Conservation (phyloP, 441 rosid genomes). For the Pelargonium citronellum region DNA sequence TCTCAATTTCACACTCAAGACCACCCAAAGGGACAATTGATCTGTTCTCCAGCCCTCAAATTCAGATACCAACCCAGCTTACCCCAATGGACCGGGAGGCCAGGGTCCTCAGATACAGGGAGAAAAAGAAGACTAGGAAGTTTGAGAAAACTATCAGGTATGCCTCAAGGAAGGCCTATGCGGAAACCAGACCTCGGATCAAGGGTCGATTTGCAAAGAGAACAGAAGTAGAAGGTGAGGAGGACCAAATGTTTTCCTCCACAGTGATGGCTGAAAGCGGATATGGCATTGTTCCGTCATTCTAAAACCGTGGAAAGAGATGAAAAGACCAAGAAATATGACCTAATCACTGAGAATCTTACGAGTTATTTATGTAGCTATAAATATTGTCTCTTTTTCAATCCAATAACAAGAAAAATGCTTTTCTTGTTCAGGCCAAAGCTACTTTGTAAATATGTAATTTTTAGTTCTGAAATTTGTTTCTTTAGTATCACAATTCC, state of each 20-base stretch:
- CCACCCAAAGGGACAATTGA: constrained; percentile 55
- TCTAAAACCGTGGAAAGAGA: constrained; percentile 25
- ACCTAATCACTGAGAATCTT: constrained; percentile 13
- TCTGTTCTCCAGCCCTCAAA: constrained; percentile 43
- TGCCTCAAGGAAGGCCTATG: constrained; percentile 94
- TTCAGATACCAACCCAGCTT: constrained; percentile 54
- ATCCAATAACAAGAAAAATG: constrained; percentile 20
- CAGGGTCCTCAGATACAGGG: constrained; percentile 80
- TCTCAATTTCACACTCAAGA: constrained; percentile 42
- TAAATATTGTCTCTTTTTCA: constrained; percentile 23
- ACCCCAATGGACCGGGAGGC: constrained; percentile 80
- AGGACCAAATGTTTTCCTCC: constrained; percentile 55
- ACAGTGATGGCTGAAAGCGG: constrained; percentile 40
- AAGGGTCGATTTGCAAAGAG: constrained; percentile 91
- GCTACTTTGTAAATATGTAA: constrained; percentile 30
- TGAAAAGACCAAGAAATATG: background rate
- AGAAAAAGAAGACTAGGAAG: constrained; percentile 80
- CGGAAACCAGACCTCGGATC: constrained; percentile 84
- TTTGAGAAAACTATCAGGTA: constrained; percentile 93
- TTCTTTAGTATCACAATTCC: background rate
- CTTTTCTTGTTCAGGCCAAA: constrained; percentile 22
- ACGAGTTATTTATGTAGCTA: constrained; percentile 4
- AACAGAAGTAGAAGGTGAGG: constrained; percentile 44
- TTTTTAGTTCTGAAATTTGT: constrained; percentile 19
- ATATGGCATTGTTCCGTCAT: constrained; percentile 68